Conservation (phyloP, 768 basidiomycete genomes). For the Tricholoma flavovirens region DNA sequence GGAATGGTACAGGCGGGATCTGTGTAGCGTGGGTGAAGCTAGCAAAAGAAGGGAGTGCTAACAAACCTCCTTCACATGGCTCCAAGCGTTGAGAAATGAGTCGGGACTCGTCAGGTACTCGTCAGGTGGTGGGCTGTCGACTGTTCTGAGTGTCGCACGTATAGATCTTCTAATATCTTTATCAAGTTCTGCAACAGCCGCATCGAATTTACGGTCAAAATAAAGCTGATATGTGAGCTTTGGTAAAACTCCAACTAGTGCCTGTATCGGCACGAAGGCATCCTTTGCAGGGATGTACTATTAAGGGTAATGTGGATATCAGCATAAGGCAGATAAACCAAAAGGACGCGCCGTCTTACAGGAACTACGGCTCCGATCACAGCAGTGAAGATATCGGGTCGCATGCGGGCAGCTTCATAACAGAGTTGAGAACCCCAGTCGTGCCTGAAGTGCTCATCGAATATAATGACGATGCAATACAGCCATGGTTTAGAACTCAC, state of each 20-base stretch:
- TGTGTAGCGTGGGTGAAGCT: constrained; percentile 19
- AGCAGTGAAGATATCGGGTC: constrained; percentile 58
- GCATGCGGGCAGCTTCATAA: constrained; percentile 61
- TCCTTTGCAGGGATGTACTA: constrained; percentile 58
- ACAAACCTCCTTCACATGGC: constrained; percentile 35
- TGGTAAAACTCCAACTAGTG: constrained; percentile 37
- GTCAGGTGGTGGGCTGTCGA: constrained; percentile 50
- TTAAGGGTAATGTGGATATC: neutral
- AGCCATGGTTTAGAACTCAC: constrained; percentile 27
- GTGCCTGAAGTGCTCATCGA: constrained; percentile 37
- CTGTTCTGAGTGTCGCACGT: constrained; percentile 49
- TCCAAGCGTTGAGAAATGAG: constrained; percentile 51
- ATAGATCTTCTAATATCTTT: constrained; percentile 50
- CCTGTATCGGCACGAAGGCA: constrained; percentile 40
- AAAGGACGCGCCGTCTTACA: constrained; percentile 29
- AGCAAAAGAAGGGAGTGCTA: neutral
- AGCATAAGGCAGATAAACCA: neutral
- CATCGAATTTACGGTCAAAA: constrained; percentile 45
- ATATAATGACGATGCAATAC: neutral
- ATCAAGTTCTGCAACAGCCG: constrained; percentile 49
- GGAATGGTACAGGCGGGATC: constrained; percentile 60
- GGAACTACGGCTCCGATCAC: constrained; percentile 58
- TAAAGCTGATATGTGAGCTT: constrained; percentile 59
- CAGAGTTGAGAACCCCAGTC: constrained; percentile 72
- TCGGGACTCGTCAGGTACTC: constrained; percentile 44